Evolutionary conservation across 345 rosid genomes (phyloP), one percentile per base, ranked within the genome.

Genomic region (Erysimum cheiranthoides): DNA sequence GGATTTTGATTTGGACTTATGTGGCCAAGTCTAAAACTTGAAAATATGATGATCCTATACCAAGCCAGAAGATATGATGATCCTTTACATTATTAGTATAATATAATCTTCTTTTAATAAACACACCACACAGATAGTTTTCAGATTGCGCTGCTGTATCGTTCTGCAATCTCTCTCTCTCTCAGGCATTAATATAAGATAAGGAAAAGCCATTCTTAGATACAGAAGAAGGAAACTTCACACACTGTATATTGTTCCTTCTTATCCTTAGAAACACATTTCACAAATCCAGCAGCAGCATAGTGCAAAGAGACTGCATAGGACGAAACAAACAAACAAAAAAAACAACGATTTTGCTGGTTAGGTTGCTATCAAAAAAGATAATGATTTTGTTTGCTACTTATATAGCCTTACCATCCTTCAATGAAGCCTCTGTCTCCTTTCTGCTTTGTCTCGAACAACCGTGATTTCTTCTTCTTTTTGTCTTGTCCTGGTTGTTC

Each of bases 201-300:
- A 68, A 51, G 27, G 27, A 3, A 57, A 27, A 65, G 12, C 51
- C 51, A 75, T 27, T 59, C 17, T 50, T 52, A 61, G 43, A 43
- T 27, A 54, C 65, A 62, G 13, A 53, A 16, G 12, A 32, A 64
- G 31, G 34, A 69, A 61, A 66, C 65, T 45, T 54, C 25, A 53
- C 36, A 70, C 59, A 43, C 43, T 45, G 9, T 67, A 12, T 5
- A 10, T 5, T n/a, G 7, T 42, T 46, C 65, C 17, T 50, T 42
- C 14, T 18, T 27, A 36, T 65, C 1, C 56, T 77, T 58, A 77
- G 49, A 56, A 77, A 77, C 81, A 77, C 77, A 71, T 77, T 11
- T 77, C 81, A 71, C 81, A 77, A 21, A 77, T 25, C 81, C 81
- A 77, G 77, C 81, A 77, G 68, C 81, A 77, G 66, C 81, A 71